Percentiles rank a stretch among this genome's conserved stretches.
phyloP scores from a whole-genome alignment of 2,329 filamentous ascomycete species.

The Capronia americana region DNA sequence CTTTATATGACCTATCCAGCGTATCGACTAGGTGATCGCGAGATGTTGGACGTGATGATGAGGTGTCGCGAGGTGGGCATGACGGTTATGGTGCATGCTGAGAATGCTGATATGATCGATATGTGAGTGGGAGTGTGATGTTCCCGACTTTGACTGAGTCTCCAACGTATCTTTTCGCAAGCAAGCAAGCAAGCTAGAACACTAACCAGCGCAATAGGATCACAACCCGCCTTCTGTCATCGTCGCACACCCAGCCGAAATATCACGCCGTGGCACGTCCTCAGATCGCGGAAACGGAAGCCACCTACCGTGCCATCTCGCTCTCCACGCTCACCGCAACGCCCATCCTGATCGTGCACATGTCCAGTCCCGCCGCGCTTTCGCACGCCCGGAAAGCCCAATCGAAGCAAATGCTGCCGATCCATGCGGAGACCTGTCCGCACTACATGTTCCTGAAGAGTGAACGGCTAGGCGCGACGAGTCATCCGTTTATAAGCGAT shows the following conservation, averaged over 20 bases:
- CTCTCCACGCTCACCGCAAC: constrained; percentile 58
- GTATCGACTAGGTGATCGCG: constrained; percentile 49
- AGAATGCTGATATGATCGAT: constrained; percentile 55
- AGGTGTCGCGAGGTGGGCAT: constrained; percentile 50
- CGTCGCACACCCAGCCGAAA: constrained; percentile 42
- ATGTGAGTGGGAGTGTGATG: constrained; percentile 28
- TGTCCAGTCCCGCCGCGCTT: constrained; percentile 57
- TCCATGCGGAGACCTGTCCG: constrained; percentile 65
- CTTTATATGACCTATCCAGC: constrained; percentile 58
- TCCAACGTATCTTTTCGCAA: not conserved
- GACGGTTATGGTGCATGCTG: constrained; percentile 57
- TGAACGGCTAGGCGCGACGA: constrained; percentile 46
- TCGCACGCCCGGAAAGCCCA: constrained; percentile 59
- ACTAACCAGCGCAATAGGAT: constrained; percentile 40
- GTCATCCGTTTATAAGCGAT: constrained; percentile 43
- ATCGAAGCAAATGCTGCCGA: constrained; percentile 54
- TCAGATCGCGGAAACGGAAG: constrained; percentile 52
- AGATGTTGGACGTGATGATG: constrained; percentile 54
- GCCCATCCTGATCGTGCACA: constrained; percentile 62
- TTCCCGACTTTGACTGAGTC: not conserved
- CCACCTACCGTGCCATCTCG: constrained; percentile 58
- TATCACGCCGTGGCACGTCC: constrained; percentile 53
- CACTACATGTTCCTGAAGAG: constrained; percentile 63
- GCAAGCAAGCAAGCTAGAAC: not conserved
- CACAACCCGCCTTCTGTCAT: constrained; percentile 33